These are phyloP conservation scores for Leccinellum rugosiceps DNA, from an alignment of 768 basidiomycete species.

Conservation along the genomic window DNA sequence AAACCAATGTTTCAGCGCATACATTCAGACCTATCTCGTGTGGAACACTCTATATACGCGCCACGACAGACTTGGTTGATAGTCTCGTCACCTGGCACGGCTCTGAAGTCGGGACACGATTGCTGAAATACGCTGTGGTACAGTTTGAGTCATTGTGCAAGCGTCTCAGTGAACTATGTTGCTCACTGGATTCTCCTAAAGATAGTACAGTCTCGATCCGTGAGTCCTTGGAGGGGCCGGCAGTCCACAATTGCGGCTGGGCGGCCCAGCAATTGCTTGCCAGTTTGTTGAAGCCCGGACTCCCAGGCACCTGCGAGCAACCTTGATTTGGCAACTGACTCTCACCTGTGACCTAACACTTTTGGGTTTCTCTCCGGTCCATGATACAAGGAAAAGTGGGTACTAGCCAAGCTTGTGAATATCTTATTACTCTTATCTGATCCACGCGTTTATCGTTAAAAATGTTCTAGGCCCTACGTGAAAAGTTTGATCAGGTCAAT, in stretches of 20 bases:
- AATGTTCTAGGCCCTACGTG: slow-evolving; percentile 31
- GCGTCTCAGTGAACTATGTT: not conserved
- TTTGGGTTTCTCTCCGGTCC: no score
- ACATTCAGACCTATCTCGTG: not conserved
- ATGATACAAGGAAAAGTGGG: slow-evolving; percentile 35
- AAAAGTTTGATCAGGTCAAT: slow-evolving; percentile 34
- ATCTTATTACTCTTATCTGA: not conserved
- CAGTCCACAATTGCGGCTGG: no score
- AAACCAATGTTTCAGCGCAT: slow-evolving; percentile 4
- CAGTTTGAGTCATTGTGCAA: not conserved
- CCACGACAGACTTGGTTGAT: slow-evolving; percentile 27
- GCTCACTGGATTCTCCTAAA: slow-evolving; percentile 23
- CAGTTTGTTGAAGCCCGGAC: no score
- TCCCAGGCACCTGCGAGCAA: no score
- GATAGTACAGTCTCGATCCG: slow-evolving; percentile 9
- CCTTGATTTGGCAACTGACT: no score
- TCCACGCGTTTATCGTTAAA: not conserved
- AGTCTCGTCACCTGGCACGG: slow-evolving; percentile 28
- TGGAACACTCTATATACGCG: slow-evolving; percentile 14
- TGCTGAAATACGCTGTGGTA: slow-evolving; percentile 30
- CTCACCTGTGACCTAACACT: no score
- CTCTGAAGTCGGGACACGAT: slow-evolving; percentile 24
- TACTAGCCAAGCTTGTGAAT: not conserved
- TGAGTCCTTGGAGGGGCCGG: not conserved
- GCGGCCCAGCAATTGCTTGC: slow-evolving; percentile 4